Evolutionary conservation across 192 early-diverging fungal genomes (phyloP), one percentile per base, ranked within the genome.

Genomic region (Paraglomus occultum): DNA sequence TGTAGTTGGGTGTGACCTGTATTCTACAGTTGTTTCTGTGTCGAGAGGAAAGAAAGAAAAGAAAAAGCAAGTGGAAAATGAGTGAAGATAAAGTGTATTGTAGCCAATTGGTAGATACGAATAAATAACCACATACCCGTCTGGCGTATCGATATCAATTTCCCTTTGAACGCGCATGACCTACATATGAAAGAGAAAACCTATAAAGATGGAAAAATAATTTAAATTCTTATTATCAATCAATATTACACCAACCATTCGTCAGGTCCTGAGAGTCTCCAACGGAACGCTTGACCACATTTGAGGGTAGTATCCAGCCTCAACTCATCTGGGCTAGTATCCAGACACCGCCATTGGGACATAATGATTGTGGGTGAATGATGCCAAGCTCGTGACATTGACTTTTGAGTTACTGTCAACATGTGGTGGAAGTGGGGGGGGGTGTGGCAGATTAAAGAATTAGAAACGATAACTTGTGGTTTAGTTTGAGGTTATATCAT

Each of bases 271-370:
- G 88, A 87, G 31, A 77, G n/a, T 50, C 84, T 80, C 96, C 96
- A 99, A 0, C 91, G 85, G 75, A 99, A 99, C 20, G 89, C 82
- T 74, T 99, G 96, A 1, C 95, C 96, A 77, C 91, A 92, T 31
- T 84, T 82, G 40, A 99, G 82, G 3, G 94, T 95, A 2, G 85
- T 88, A 11, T 91, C 80, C 6, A 96, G 81, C 15, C 88, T 83
- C 9, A 98, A 80, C 63, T 95, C 92, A 40, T 70, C 67, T 17
- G 55, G 55, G 18, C 22, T 12, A 50, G 43, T 38, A 40, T 59
- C 44, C 20, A 70, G 38, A 39, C 31, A 51, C 23, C 67, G 67
- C 67, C 67, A 70, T n/a, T 49, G 8, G 15, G 64, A 11, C 22
- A 51, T 39, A 15, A 63, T 63, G 20, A 47, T 20, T 60, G 17